These are phyloP conservation scores for Ophiostoma ips DNA, from an alignment of 2,329 filamentous ascomycete species.

Conservation along the genomic window DNA sequence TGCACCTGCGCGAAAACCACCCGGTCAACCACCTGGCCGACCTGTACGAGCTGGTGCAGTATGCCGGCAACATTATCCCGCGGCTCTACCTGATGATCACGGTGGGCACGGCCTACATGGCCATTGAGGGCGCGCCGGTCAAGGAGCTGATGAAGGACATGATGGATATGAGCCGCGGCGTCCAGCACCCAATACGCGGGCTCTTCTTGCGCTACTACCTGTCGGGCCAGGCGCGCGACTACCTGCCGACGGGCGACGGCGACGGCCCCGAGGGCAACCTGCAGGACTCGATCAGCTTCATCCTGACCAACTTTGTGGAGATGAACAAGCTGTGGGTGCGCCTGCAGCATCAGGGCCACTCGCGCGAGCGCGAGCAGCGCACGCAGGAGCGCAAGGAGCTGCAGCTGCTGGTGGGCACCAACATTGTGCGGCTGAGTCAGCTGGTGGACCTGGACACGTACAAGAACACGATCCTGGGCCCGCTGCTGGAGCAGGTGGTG, in stretches of 20 bases:
- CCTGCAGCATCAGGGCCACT: constrained; percentile 93
- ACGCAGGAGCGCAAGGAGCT: constrained; percentile 92
- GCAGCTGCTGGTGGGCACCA: constrained; percentile 90
- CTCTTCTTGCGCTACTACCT: constrained; percentile 94
- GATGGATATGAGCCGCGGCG: constrained; percentile 99
- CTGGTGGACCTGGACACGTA: constrained; percentile 90
- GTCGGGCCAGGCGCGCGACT: constrained; percentile 84
- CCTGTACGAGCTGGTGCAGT: constrained; percentile 87
- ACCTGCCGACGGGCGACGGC: constrained; percentile 64
- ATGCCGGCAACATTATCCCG: constrained; percentile 95
- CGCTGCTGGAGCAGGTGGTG: constrained; percentile 88
- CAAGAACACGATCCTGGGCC: constrained; percentile 76
- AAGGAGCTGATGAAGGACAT: constrained; percentile 99
- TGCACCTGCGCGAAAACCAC: constrained; percentile 93
- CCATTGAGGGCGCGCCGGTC: constrained; percentile 91
- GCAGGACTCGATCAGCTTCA: constrained; percentile 95
- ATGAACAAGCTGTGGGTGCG: constrained; percentile 99
- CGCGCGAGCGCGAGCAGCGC: constrained; percentile 80
- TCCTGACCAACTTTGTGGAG: constrained; percentile 96
- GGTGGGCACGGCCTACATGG: constrained; percentile 97
- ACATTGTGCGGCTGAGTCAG: constrained; percentile 87
- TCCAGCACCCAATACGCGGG: constrained; percentile 91
- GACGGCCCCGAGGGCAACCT: constrained; percentile 92
- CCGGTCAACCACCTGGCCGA: constrained; percentile 96
- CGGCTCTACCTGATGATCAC: constrained; percentile 98